Evolutionary conservation across 2,329 filamentous ascomycete genomes (phyloP), one percentile per base, ranked within the genome.

Genomic region (Cladosporium velox): DNA sequence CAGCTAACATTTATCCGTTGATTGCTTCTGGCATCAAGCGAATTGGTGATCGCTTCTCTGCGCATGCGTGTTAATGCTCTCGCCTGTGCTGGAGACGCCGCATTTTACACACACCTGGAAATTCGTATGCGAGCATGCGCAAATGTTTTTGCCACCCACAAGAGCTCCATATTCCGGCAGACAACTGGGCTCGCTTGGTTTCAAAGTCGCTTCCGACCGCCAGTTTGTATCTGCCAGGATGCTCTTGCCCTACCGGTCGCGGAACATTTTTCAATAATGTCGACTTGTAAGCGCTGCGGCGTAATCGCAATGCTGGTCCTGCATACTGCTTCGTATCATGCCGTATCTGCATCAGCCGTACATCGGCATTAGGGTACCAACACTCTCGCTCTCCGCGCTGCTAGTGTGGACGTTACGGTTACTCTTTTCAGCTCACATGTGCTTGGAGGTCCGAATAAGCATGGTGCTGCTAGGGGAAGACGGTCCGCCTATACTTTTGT

Each of bases 1-100:
- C 30, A 38, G 54, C 54, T 38, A 58, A 44, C 32, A 58, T 58
- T 58, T 58, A 58, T 38, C 54, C 54, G 54, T 32, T 38, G 54
- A 38, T 58, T 35, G 54, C 34, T 58, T 58, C 11, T 21, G 30
- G 34, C 54, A 11, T 58, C 34, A 34, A 58, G 54, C 54, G 54
- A 58, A 38, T 15, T 21, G 14, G 14, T 30, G 54, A 38, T 32
- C 38, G 38, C 18, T 44, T 18, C 15, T 44, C 6, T 44, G 38
- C 38, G 38, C 18, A 14, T 54, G 51, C 10, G 18, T n/a, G 11
- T n/a, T 11, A 34, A 28, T 54, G 26, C 15, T 32, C 51, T 54
- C 28, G 28, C 51, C 28, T 32, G 11, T n/a, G 8, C 18, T 32
- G 18, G 15, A 44, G 5, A 44, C 38, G 38, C 38, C 38, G 38